These are phyloP conservation scores for Leccinum obscurum DNA, from an alignment of 768 basidiomycete genomes.

Conservation along the genomic window DNA sequence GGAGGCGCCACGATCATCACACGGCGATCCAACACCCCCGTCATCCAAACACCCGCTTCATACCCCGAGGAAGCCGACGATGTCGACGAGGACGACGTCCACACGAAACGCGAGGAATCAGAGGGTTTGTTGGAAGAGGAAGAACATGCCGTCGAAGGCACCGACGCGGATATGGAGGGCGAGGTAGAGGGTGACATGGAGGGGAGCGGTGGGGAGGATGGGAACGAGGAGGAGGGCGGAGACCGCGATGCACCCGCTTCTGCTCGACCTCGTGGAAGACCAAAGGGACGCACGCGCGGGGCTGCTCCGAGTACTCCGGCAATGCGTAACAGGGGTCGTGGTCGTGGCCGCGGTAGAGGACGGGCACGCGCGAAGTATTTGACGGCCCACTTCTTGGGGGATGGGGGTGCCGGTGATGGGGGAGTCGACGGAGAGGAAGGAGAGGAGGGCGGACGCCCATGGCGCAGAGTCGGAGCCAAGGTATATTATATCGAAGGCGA, in stretches of 20 bases:
- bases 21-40: conserved; percentile 26
- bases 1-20: conserved; percentile 28
- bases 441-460: conserved; percentile 57
- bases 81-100: conserved; percentile 27
- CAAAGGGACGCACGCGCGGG: conserved; percentile 40
- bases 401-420: conserved; percentile 36
- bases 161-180: conserved; percentile 28
- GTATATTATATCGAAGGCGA: conserved; percentile 83
- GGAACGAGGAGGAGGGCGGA: conserved; percentile 32
- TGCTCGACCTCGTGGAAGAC: conserved; percentile 37
- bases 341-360: conserved; percentile 45
- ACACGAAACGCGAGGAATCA: conserved; percentile 32
- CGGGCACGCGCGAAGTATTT: conserved; percentile 37
- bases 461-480: conserved; percentile 70
- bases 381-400: conserved; percentile 25
- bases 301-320: conserved; percentile 30
- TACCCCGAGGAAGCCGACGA: conserved; percentile 26
- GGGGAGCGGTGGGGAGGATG: conserved; percentile 33
- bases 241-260: conserved; percentile 37
- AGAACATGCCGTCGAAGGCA: conserved; percentile 29
- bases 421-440: conserved; percentile 42
- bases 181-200: conserved; percentile 31
- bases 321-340: conserved; percentile 32
- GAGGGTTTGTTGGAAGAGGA: conserved; percentile 33
- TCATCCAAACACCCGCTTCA: conserved; percentile 13